Conservation (phyloP, 2,329 filamentous ascomycete species). For the Ascochyta viciae-villosae region DNA sequence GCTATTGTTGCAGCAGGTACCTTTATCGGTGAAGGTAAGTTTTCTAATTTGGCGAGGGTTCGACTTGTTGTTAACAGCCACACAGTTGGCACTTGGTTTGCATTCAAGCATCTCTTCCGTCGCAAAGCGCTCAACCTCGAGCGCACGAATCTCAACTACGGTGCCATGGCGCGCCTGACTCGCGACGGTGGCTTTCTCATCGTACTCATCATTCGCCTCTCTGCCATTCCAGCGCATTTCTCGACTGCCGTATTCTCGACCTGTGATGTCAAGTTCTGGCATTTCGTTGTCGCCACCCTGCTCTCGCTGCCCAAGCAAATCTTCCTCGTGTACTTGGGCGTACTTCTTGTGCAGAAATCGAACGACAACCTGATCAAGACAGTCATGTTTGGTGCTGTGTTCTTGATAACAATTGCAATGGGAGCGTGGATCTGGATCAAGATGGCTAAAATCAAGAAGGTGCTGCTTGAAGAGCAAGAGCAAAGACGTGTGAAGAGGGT, state of each 20-base stretch:
- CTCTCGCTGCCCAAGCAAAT: slow-evolving; percentile 46
- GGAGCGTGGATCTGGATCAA: slow-evolving; percentile 44
- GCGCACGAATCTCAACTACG: slow-evolving; percentile 47
- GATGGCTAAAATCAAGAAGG: slow-evolving; percentile 43
- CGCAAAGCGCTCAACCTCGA: slow-evolving; percentile 42
- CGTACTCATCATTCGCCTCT: slow-evolving; percentile 44
- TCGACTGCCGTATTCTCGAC: slow-evolving; percentile 47
- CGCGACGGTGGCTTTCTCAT: slow-evolving; percentile 46
- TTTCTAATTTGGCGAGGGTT: too few species aligned
- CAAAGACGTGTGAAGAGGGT: slow-evolving; percentile 27
- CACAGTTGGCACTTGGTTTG: slow-evolving; percentile 46
- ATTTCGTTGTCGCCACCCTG: slow-evolving; percentile 44
- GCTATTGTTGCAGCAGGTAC: slow-evolving; percentile 44
- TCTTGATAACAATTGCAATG: slow-evolving; percentile 39
- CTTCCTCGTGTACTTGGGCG: slow-evolving; percentile 46
- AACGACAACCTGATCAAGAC: slow-evolving; percentile 35
- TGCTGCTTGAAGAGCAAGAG: slow-evolving; percentile 44
- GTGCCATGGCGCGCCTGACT: slow-evolving; percentile 44
- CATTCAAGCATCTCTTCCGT: slow-evolving; percentile 43
- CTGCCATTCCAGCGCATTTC: slow-evolving; percentile 46
- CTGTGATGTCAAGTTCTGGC: slow-evolving; percentile 48
- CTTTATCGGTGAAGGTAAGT: slow-evolving; percentile 44
- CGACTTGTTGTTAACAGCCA: slow-evolving; percentile 16
- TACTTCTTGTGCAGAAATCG: slow-evolving; percentile 40
- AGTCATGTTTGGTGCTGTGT: slow-evolving; percentile 40